phyloP scores from a whole-genome alignment of 257 asterid species.

The Solanum raphanifolium region DNA sequence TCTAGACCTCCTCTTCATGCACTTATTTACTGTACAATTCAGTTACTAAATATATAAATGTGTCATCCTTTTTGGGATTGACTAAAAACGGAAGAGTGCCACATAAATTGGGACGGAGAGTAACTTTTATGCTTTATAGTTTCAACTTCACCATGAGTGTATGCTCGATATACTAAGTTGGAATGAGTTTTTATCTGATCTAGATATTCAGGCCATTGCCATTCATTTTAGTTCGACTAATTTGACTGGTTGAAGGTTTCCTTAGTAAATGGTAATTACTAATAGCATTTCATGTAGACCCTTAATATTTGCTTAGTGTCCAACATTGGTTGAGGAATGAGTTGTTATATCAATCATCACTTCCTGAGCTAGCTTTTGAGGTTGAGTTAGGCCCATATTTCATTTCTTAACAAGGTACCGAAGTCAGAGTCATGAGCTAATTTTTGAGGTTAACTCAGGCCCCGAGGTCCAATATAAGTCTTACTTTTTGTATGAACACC shows the following conservation, averaged over 20 bases:
- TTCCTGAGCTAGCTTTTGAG: background rate
- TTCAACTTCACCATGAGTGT: background rate
- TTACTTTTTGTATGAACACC: background rate
- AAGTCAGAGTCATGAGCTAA: background rate
- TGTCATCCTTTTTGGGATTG: background rate
- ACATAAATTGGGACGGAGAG: background rate
- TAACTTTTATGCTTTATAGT: background rate
- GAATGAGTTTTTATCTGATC: background rate
- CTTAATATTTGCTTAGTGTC: background rate
- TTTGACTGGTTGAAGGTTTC: background rate
- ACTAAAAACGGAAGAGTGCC: background rate
- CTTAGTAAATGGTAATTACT: background rate
- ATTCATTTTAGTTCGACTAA: background rate
- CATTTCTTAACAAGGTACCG: background rate
- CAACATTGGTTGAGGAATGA: background rate
- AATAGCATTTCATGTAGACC: background rate
- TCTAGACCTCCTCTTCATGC: constrained; percentile 1
- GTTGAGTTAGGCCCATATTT: background rate
- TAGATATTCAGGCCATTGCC: background rate
- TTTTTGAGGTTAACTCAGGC: background rate
- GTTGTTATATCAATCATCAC: background rate
- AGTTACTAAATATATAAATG: background rate
- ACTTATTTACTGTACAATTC: background rate
- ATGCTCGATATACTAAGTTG: background rate
- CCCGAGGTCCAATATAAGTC: background rate